Conservation (phyloP, 345 rosid species). For the Dimocarpus longan region DNA sequence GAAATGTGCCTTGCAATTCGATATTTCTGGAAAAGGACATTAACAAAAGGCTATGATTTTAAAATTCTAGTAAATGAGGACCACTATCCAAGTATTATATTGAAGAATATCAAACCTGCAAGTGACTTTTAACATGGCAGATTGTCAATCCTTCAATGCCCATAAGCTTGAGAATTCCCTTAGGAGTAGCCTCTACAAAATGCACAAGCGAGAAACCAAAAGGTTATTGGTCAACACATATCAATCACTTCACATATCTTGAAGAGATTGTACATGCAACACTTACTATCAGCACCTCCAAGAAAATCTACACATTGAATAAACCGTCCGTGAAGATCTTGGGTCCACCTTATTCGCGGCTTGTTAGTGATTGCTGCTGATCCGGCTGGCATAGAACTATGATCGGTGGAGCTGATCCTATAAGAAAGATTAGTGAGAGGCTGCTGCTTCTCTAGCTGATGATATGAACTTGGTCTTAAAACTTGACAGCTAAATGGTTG, state of each 20-base stretch:
- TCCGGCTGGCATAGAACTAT: slow-evolving; percentile 4
- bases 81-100: neutral
- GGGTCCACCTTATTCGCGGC: slow-evolving; percentile 38
- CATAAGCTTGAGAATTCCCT: slow-evolving; percentile 36
- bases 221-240: neutral
- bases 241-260: neutral
- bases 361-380: slow-evolving; percentile 16
- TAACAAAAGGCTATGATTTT: neutral
- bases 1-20: slow-evolving; percentile 22
- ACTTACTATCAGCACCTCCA: slow-evolving; percentile 38
- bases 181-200: slow-evolving; percentile 39
- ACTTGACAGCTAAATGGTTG: slow-evolving; percentile 4
- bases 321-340: slow-evolving; percentile 39
- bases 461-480: slow-evolving; percentile 8
- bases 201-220: neutral
- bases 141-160: slow-evolving; percentile 31
- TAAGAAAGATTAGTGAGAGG: neutral
- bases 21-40: slow-evolving; percentile 25
- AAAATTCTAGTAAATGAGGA: neutral
- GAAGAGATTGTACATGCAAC: neutral
- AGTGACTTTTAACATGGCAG: slow-evolving; percentile 40
- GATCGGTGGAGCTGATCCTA: neutral
- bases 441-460: neutral
- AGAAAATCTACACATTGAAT: slow-evolving; percentile 34
- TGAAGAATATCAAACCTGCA: slow-evolving; percentile 31